Conservation (phyloP, 2,329 filamentous ascomycete species). For the Fusarium secorum region DNA sequence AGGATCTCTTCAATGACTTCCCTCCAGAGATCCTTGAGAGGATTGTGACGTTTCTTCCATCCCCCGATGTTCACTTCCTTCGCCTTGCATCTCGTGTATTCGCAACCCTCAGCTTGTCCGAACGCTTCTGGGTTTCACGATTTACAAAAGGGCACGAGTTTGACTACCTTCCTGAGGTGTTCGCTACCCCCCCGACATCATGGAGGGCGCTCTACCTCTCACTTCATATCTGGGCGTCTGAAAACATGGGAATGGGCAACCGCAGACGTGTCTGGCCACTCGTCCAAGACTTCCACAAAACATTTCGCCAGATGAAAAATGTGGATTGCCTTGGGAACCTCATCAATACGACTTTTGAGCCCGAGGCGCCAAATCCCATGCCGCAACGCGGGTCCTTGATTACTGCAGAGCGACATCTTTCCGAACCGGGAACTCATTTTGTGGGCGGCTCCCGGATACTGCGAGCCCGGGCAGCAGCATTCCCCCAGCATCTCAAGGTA, state of each 20-base stretch:
- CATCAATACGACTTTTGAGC: neutral
- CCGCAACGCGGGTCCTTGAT: neutral
- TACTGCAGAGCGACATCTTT: neutral
- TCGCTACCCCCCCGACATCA: neutral
- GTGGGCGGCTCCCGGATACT: neutral
- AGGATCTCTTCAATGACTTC: conserved; percentile 11
- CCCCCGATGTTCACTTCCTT: conserved; percentile 10
- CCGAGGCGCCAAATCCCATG: neutral
- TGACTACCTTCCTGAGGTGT: conserved; percentile 6
- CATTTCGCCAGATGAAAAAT: neutral
- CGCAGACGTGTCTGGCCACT: neutral
- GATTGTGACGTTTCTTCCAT: conserved; percentile 3
- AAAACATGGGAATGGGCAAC: neutral
- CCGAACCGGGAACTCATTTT: neutral
- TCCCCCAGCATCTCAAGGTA: neutral
- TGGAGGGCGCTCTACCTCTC: conserved; percentile 2
- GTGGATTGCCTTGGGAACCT: neutral
- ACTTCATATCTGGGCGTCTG: neutral
- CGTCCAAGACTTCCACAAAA: neutral
- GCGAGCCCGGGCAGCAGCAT: neutral
- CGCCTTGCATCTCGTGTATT: conserved; percentile 23
- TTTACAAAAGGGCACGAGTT: conserved; percentile 17
- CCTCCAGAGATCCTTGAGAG: conserved; percentile 21
- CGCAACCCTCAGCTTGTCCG: neutral
- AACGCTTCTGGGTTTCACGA: conserved; percentile 27